These are phyloP conservation scores for Myrica gale DNA, from an alignment of 306 rosid species.

Conservation along the genomic window DNA sequence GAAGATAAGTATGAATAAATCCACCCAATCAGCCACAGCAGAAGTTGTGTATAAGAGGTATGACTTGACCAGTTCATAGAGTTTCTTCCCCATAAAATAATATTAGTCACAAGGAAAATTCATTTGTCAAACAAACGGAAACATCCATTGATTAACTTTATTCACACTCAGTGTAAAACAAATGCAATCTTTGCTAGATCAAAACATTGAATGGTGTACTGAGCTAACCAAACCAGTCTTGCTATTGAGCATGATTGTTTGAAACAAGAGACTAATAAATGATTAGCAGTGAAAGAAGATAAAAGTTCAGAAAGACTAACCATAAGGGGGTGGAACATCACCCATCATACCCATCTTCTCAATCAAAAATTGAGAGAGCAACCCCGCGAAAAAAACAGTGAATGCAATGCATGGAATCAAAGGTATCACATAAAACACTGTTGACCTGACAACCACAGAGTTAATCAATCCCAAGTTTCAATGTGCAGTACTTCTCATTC, in stretches of 20 bases:
- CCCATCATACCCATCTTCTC: slow-evolving; percentile 99
- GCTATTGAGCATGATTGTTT: not conserved
- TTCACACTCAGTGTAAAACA: not conserved
- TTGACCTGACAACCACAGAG: slow-evolving; percentile 57
- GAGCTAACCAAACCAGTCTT: slow-evolving; percentile 1
- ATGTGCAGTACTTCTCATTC: not conserved
- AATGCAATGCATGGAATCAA: slow-evolving; percentile 74
- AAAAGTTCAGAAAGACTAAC: slow-evolving; percentile 46
- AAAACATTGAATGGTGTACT: not conserved
- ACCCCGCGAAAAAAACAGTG: slow-evolving; percentile 86
- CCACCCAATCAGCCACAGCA: not conserved
- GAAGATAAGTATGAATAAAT: not conserved
- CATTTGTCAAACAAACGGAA: not conserved
- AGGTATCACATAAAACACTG: slow-evolving; percentile 67
- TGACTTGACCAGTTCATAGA: not conserved
- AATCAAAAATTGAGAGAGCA: slow-evolving; percentile 74
- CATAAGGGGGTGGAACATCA: slow-evolving; percentile 83
- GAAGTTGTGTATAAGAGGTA: not conserved
- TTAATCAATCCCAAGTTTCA: slow-evolving; percentile 12
- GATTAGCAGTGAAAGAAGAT: not conserved
- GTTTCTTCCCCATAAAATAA: not conserved
- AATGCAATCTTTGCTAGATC: not conserved
- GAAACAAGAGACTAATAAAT: slow-evolving; percentile 4
- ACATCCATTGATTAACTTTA: slow-evolving; percentile 1
- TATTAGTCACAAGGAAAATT: not conserved